Evolutionary conservation across 2,329 filamentous ascomycete genomes (phyloP), one percentile per base, ranked within the genome.

Genomic region (Neonectria faginata): DNA sequence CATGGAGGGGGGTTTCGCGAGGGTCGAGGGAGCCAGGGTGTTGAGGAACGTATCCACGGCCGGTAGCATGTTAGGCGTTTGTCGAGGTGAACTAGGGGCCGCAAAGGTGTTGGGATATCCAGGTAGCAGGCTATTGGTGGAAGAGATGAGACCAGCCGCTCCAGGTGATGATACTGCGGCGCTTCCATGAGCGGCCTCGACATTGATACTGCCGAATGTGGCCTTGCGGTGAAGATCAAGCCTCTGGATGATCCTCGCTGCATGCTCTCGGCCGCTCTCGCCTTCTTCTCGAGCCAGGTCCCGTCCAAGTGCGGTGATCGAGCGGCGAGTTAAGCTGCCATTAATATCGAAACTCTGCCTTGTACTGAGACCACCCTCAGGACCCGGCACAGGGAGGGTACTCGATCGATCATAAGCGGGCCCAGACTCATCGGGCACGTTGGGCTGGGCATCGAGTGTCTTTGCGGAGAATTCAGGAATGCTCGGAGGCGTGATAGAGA

Each of bases 381-480:
- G 79, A 0, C 88, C 88, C 11, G 78, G 91, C 11, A 93, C 76
- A 33, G 88, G 85, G 12, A 95, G 83, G 5, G 88, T 91, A 29
- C 83, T 83, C n/a, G 84, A 79, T 62, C 91, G 87, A 41, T 95
- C 92, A 20, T 83, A 63, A 6, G 69, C 73, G 31, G 72, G 67
- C 2, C 62, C 66, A 9, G 70, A 66, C 9, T 82, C 76, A 22
- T 92, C 89, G 29, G 90, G 86, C 47, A 82, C 83, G 9, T 81
- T 78, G 16, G 83, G 81, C 68, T 93, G 86, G 20, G 90, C 87
- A 69, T 96, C 92, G 5, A 89, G 83, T 7, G 86, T 83, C 74
- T 92, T 94, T 20, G 93, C 93, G 5, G 95, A 94, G 76, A 98
- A 97, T 76, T 98, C 95, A 0, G 94, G 92, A 6, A 94, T 90